Base-by-base conservation (phyloP, 225 moss, liverwort and hornwort species). In the Pseudisothecium myosuroides region DNA sequence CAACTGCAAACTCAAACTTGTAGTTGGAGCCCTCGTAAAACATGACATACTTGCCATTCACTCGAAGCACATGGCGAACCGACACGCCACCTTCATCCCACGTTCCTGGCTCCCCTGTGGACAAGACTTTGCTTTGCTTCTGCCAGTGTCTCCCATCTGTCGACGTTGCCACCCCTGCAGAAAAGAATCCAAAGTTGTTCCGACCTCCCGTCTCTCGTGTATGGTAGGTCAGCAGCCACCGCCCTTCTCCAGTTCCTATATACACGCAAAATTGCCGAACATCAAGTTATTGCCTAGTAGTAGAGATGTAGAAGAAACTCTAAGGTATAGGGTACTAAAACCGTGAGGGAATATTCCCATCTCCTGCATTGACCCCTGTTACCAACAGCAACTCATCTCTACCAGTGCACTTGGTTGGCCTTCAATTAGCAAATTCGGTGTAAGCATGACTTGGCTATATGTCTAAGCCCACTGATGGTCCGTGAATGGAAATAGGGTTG, bases 51-150 rank as follows among this genome's bases (percentile, higher is more conserved):
- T 87, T 87, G 85, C 84, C 91, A 43, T 81, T 55, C 43, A 93
- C 88, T 59, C 88, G 91, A 45, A 93, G 89, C 72, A 95, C 95
- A 83, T 92, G 94, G n/a, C 93, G 91, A 61, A 93, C 93, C 14
- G 93, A 93, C 39, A 92, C 93, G 34, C 95, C 95, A 6, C 92
- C 92, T 85, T 95, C 94, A 61, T 95, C 94, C 95, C 95, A 93
- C 43, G 92, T 54, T 12, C 95, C 92, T 20, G 90, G 89, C 55
- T 89, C 91, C 39, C 94, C 94, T 4, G 75, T 60, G 12, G 92
- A 92, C 81, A 95, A 82, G 52, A 91, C 23, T 80, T 85, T 92
- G 82, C 92, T 76, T 32, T 87, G 88, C 89, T 95, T 95, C 43
- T 78, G 86, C 94, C 95, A 95, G 49, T 77, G 49, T 56, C 34